These are phyloP conservation scores for Colletotrichum liaoningense DNA, from an alignment of 2,329 filamentous ascomycete genomes.

Conservation along the genomic window DNA sequence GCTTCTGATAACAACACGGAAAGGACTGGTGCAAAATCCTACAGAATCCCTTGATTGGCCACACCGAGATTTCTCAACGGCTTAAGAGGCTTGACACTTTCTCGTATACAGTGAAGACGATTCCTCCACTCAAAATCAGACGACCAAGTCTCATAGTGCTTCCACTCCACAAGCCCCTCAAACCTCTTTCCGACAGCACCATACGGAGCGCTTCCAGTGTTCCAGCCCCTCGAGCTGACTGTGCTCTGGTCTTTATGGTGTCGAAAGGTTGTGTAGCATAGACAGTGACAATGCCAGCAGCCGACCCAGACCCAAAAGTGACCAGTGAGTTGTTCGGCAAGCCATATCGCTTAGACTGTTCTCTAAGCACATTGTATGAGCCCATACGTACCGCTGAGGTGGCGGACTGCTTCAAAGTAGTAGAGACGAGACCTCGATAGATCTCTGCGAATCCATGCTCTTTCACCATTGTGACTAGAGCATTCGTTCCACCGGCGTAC, in stretches of 20 bases:
- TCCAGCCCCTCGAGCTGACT: conserved; percentile 67
- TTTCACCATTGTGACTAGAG: conserved; percentile 46
- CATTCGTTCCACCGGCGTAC: conserved; percentile 46
- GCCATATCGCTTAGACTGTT: conserved; percentile 39
- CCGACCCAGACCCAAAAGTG: conserved; percentile 71
- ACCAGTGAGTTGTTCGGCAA: conserved; percentile 42
- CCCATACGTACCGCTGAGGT: conserved; percentile 61
- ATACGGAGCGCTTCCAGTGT: conserved; percentile 66
- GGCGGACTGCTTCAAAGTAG: conserved; percentile 59
- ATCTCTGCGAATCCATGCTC: conserved; percentile 55
- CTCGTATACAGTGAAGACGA: conserved; percentile 73
- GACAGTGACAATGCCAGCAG: conserved; percentile 71
- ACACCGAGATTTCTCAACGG: not conserved
- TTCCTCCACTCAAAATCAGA: conserved; percentile 74
- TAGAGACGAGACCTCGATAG: conserved; percentile 57
- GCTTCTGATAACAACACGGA: too few species aligned
- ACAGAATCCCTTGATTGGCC: too few species aligned
- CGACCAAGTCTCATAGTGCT: conserved; percentile 75
- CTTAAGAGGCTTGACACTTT: conserved; percentile 60
- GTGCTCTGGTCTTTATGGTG: conserved; percentile 72
- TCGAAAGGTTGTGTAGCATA: conserved; percentile 71
- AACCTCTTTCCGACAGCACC: conserved; percentile 66
- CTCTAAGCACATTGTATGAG: conserved; percentile 59
- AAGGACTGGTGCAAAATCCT: too few species aligned
- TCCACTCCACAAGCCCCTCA: conserved; percentile 74